Conservation (phyloP, 1,284 basidiomycete genomes). For the Gomphus sp. region DNA sequence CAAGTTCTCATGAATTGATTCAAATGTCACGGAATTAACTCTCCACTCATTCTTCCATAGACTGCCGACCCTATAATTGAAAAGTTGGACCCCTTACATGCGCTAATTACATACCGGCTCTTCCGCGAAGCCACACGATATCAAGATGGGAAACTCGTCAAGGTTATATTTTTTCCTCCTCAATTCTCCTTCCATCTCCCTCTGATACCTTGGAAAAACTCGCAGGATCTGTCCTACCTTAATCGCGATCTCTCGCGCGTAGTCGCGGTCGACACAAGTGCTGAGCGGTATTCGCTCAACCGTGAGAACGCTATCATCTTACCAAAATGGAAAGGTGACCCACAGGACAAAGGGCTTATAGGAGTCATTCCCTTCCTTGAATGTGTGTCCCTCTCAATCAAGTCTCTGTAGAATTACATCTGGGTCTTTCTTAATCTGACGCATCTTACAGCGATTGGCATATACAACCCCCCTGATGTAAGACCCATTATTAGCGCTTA, state of each 20-base stretch:
- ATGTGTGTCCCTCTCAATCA: conserved; percentile 45
- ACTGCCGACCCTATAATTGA: conserved; percentile 87
- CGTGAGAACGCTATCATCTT: conserved; percentile 87
- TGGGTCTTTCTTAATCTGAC: background rate
- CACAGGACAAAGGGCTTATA: conserved; percentile 73
- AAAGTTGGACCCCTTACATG: conserved; percentile 90
- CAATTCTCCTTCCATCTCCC: background rate
- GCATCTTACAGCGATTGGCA: conserved; percentile 61
- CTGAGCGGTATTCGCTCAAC: conserved; percentile 71
- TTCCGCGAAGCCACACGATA: conserved; percentile 86
- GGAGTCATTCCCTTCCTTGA: conserved; percentile 96
- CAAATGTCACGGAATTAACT: background rate
- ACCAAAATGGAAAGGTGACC: conserved; percentile 82
- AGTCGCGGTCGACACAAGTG: conserved; percentile 78
- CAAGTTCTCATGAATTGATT: conserved; percentile 30
- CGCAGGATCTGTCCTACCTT: conserved; percentile 80
- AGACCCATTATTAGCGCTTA: conserved; percentile 83
- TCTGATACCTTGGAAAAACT: background rate
- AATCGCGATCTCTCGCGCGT: conserved; percentile 93
- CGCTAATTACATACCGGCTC: conserved; percentile 83
- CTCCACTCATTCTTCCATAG: conserved; percentile 28
- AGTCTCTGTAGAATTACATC: background rate
- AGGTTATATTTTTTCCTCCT: conserved; percentile 35
- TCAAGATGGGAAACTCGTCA: conserved; percentile 72
- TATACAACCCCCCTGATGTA: conserved; percentile 80